A percentile compares a stretch with the other conserved stretches of the same genome.
Conservation (phyloP, 192 early-diverging fungal species). For the Backusella liffmaniae region DNA sequence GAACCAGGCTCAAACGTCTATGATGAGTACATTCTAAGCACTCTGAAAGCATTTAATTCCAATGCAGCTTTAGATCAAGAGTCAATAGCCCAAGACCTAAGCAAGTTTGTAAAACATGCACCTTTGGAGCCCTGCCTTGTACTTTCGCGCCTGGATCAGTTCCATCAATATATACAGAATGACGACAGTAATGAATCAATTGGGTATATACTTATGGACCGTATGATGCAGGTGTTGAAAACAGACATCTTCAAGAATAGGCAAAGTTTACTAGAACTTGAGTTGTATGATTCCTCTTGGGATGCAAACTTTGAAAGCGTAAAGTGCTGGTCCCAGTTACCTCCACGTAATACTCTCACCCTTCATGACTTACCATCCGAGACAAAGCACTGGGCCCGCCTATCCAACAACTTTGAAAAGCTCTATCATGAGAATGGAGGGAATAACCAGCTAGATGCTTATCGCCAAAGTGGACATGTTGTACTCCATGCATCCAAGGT, state of each 20-base stretch:
- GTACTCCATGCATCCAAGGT: slow-evolving; percentile 11
- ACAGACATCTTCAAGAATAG: slow-evolving; percentile 3
- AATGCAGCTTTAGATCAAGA: background rate
- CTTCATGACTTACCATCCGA: background rate
- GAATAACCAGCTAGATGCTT: background rate
- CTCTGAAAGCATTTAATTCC: slow-evolving; percentile 1
- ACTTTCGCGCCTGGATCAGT: slow-evolving; percentile 1
- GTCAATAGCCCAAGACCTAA: background rate
- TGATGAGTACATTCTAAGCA: background rate
- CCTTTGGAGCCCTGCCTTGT: slow-evolving; percentile 8
- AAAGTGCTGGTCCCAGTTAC: background rate
- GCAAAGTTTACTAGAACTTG: slow-evolving; percentile 7
- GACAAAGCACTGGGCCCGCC: slow-evolving; percentile 17
- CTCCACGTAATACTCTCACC: background rate
- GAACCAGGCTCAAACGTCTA: background rate
- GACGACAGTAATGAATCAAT: background rate
- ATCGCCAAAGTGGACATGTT: background rate
- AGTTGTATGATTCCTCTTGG: background rate
- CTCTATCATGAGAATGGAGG: background rate
- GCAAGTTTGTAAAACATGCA: slow-evolving; percentile 1
- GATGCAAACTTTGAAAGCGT: background rate
- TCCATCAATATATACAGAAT: background rate
- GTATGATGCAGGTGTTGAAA: slow-evolving; percentile 2
- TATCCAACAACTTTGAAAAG: slow-evolving; percentile 12
- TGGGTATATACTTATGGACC: background rate